Evolutionary conservation across 2,329 filamentous ascomycete genomes (phyloP), one percentile per base, ranked within the genome.

Genomic region (Sphaceloma murrayae): DNA sequence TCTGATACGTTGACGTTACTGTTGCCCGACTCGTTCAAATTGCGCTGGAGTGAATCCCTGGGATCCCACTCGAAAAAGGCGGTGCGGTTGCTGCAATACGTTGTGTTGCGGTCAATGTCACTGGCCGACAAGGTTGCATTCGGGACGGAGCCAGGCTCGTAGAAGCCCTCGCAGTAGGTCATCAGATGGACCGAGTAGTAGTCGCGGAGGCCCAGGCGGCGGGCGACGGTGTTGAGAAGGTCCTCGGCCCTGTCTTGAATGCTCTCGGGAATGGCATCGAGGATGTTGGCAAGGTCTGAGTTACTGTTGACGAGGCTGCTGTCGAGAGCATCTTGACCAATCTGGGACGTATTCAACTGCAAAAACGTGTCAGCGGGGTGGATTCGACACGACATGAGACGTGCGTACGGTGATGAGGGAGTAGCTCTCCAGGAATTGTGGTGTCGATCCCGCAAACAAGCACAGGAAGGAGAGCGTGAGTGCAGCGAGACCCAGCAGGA

Each of bases 141-240:
- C 10, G 66, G 52, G 4, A 64, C 49, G n/a, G 66, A 54, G 5
- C 47, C 46, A 11, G 68, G 67, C 2, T 58, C 61, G 59, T 68
- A 72, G 52, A 62, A 62, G 45, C 69, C 69, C 48, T 62, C 66
- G 61, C 78, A 81, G 62, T 73, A 75, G 57, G 74, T 67, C 60
- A 79, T 69, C 45, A 80, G 54, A 56, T 81, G 75, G 11, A 72
- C 65, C 14, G 68, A 71, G 62, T 80, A 80, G 60, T 74, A 81
- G 58, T 79, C 71, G 30, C 74, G 65, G 26, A 79, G 64, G 27
- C 74, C 72, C 11, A 78, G 59, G 13, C 64, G 58, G 34, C 66
- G 57, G 14, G 69, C 67, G 18, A 74, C 56, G 36, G 63, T 60
- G 53, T 59, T 61, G 45, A 73, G 57, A 27, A 62, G 57, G 45